Conservation (phyloP, 441 rosid species). For the Rhodomyrtus psidioides region DNA sequence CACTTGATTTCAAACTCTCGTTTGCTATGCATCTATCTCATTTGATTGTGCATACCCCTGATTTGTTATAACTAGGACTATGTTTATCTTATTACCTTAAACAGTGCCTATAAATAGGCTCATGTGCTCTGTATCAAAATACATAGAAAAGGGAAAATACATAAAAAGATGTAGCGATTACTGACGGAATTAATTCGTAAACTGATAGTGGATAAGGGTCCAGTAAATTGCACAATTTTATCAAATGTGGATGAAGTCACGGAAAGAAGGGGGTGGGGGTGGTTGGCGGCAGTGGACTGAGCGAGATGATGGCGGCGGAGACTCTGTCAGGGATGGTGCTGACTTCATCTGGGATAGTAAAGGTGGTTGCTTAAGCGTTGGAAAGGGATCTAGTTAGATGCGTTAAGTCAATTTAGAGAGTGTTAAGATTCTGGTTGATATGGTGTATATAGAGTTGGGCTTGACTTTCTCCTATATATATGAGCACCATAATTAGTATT, state of each 20-base stretch:
- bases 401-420: background rate
- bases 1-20: background rate
- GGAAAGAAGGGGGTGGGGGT: background rate
- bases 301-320: background rate
- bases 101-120: background rate
- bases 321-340: background rate
- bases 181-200: background rate
- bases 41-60: background rate
- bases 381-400: background rate
- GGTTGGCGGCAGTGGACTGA: background rate
- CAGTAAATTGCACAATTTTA: too few species aligned
- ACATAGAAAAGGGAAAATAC: background rate
- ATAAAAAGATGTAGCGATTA: too few species aligned
- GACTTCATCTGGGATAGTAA: background rate
- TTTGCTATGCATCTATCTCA: background rate
- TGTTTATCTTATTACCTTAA: background rate
- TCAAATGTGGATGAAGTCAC: background rate
- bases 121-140: background rate
- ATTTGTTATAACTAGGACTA: background rate
- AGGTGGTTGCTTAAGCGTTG: background rate
- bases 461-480: background rate
- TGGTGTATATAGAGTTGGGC: background rate
- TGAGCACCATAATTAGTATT: background rate
- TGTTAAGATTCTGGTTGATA: background rate
- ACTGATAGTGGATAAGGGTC: background rate